Evolutionary conservation across 2,329 filamentous ascomycete genomes (phyloP).

Genomic region (Beauveria australis): DNA sequence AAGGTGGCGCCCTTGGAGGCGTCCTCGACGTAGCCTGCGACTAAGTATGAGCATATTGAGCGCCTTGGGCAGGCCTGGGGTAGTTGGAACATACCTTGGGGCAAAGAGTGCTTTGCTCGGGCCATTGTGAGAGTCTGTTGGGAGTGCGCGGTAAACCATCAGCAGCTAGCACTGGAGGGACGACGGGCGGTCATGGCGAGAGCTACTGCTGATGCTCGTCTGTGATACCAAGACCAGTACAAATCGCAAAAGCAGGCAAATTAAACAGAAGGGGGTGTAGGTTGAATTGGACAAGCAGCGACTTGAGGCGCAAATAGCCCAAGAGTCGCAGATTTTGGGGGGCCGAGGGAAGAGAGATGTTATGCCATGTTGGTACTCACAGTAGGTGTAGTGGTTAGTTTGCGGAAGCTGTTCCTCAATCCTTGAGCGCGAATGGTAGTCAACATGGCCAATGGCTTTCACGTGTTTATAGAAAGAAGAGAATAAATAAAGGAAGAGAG

Average conservation of each 20-base stretch:
- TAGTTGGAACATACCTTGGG: conserved; percentile 32
- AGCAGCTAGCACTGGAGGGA: background rate
- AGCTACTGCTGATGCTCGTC: background rate
- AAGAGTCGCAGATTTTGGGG: background rate
- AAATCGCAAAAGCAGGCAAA: background rate
- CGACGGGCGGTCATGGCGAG: background rate
- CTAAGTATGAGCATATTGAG: background rate
- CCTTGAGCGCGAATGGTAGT: conserved; percentile 24
- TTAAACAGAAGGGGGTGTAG: background rate
- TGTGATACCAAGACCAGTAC: background rate
- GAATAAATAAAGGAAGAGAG: background rate
- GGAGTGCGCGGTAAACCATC: conserved; percentile 3
- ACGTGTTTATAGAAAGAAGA: conserved; percentile 8
- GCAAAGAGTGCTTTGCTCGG: conserved; percentile 50
- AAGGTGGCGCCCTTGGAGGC: conserved; percentile 72
- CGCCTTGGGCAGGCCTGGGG: too few relatives aligned
- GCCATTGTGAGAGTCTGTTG: conserved; percentile 38
- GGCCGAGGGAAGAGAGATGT: background rate
- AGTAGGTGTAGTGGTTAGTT: conserved; percentile 19
- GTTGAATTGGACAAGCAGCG: background rate
- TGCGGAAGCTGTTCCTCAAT: conserved; percentile 27
- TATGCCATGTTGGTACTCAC: conserved; percentile 9
- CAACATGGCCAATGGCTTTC: conserved; percentile 25
- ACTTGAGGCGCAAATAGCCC: background rate
- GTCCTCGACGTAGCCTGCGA: conserved; percentile 69